Conservation (phyloP, 805 yeast species). For the Lachancea thermotolerans region DNA sequence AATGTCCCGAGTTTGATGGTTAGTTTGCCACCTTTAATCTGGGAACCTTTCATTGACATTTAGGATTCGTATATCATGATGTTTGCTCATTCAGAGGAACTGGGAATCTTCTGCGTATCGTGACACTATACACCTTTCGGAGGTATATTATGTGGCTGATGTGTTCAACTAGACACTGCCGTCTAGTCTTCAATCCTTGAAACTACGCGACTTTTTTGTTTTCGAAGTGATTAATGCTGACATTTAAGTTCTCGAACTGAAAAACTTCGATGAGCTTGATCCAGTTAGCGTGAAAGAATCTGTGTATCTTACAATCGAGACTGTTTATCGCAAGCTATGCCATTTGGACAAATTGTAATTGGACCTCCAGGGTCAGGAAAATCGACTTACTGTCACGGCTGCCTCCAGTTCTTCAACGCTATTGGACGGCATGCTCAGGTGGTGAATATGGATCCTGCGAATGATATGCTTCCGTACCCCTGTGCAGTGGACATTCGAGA, state of each 20-base stretch:
- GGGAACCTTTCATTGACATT: background rate
- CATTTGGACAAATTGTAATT: constrained; percentile 85
- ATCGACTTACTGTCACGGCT: constrained; percentile 89
- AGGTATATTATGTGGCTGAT: too few relatives aligned
- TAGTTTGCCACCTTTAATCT: constrained; percentile 1
- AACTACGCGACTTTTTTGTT: too few relatives aligned
- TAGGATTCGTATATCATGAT: background rate
- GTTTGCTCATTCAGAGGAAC: background rate
- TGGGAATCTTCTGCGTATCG: too few relatives aligned
- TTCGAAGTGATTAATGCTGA: too few relatives aligned
- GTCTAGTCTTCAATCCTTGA: too few relatives aligned
- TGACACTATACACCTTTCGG: too few relatives aligned
- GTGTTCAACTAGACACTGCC: too few relatives aligned
- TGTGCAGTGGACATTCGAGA: constrained; percentile 75
- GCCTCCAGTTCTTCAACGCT: constrained; percentile 86
- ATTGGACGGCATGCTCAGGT: constrained; percentile 87
- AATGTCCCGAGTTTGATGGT: background rate
- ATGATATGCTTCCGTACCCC: constrained; percentile 63
- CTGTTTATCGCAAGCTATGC: constrained; percentile 31
- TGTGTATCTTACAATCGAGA: background rate
- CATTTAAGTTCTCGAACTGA: background rate
- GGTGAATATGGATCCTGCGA: constrained; percentile 89
- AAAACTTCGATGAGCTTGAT: constrained; percentile 5
- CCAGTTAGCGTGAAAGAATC: background rate
- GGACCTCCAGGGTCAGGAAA: constrained; percentile 99